Evolutionary conservation across 192 early-diverging fungal species (phyloP), one percentile per base, ranked within the genome.

Genomic region (Backusella luteola): DNA sequence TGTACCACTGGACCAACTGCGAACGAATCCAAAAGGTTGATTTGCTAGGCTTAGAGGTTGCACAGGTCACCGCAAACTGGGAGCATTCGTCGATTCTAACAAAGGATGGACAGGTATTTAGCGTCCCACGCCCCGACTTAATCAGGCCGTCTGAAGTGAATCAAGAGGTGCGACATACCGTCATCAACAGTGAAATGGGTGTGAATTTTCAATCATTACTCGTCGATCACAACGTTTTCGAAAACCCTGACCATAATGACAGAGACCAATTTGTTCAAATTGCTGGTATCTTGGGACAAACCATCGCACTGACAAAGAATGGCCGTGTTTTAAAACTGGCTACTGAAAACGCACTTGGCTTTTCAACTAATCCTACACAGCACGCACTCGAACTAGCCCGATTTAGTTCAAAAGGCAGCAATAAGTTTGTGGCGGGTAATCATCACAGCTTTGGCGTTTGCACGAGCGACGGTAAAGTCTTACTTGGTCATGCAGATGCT

Each of bases 1-100:
- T 79, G 2, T 79, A 73, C 71, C 74, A 83, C 35, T 83, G 77
- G 77, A 52, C 74, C 3, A 79, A 83, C 56, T 34, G 69, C 21
- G 29, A 63, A 19, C 66, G 35, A 17, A 26, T 73, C 71, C 73
- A 81, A 44, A 34, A 53, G 5, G 39, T 81, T 3, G 34, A 71
- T 1, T 38, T 81, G 7, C 67, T 59, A n/a, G 23, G 17, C 3
- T 68, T 36, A 17, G 34, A 42, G 14, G 15, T 81, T 5, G 73
- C 66, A 14, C 80, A 81, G 34, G 76, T 77, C 3, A 1, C 73
- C 8, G 80, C 73, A 17, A 81, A 77, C 26, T 81, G 80, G 80
- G 69, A 69, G 6, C 52, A 52, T 19, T 81, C 80, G 2, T 44
- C 53, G 3, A 19, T 77, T 8, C 68, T 81, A 59, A 78, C 80